These are phyloP conservation scores for Calonectria montana DNA, from an alignment of 2,329 filamentous ascomycete species.

Conservation along the genomic window DNA sequence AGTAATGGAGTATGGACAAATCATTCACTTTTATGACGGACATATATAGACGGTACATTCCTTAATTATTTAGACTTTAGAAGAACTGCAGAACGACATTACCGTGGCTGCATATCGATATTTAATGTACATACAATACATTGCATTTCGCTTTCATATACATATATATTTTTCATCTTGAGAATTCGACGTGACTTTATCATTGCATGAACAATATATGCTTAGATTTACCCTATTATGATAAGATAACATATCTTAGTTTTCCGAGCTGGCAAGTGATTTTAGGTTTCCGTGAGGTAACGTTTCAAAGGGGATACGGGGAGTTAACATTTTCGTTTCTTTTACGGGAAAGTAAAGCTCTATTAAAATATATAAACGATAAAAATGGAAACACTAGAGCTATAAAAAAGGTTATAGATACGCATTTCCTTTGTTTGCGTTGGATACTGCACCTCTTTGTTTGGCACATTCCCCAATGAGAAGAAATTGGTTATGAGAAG, in stretches of 20 bases:
- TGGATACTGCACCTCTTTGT: neutral
- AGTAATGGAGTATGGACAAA: neutral
- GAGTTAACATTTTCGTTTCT: neutral
- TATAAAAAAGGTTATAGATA: neutral
- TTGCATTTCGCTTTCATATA: neutral
- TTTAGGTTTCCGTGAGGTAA: no score
- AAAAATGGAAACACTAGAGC: neutral
- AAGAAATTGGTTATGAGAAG: neutral
- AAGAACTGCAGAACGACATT: neutral
- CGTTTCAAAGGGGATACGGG: no score
- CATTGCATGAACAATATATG: no score
- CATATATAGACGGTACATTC: conserved; percentile 2
- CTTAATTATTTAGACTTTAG: neutral
- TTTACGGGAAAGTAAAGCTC: neutral
- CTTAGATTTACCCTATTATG: no score
- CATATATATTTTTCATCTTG: neutral
- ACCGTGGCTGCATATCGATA: neutral
- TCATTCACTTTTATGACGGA: neutral
- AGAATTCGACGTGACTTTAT: neutral
- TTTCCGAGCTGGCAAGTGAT: no score
- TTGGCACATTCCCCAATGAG: conserved; percentile 5
- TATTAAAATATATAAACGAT: neutral
- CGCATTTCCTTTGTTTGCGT: neutral
- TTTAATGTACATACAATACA: conserved; percentile 8
- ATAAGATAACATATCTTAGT: no score